phyloP scores from a whole-genome alignment of 2,329 filamentous ascomycete genomes.

The Fusarium sp. region DNA sequence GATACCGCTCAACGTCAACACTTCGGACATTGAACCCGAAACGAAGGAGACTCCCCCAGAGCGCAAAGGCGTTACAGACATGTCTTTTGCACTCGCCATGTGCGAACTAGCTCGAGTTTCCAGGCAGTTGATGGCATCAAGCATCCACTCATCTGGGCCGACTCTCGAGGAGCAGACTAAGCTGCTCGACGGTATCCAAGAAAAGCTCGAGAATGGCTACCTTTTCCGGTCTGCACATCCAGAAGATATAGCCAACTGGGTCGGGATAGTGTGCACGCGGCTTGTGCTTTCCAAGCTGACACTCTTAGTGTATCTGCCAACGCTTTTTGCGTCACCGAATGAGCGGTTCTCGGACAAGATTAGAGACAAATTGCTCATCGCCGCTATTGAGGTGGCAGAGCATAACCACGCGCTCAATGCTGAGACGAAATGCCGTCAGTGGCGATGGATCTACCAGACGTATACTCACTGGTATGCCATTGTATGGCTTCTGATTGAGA shows the following conservation, averaged over 20 bases:
- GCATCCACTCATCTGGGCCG: conserved; percentile 40
- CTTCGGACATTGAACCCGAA: conserved; percentile 60
- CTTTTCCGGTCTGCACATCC: conserved; percentile 51
- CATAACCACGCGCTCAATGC: conserved; percentile 65
- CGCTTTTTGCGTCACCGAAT: conserved; percentile 55
- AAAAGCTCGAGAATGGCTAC: conserved; percentile 55
- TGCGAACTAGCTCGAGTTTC: conserved; percentile 50
- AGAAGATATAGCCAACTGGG: conserved; percentile 51
- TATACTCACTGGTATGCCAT: conserved; percentile 70
- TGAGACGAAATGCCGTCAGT: conserved; percentile 59
- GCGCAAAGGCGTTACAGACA: conserved; percentile 64
- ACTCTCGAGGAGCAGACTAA: conserved; percentile 54
- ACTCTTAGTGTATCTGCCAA: conserved; percentile 63
- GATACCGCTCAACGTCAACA: conserved; percentile 68
- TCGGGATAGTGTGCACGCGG: conserved; percentile 50
- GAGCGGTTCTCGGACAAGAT: conserved; percentile 52
- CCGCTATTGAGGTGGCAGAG: conserved; percentile 65
- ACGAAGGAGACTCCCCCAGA: conserved; percentile 59
- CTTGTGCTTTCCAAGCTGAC: conserved; percentile 65
- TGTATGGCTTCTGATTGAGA: conserved; percentile 65
- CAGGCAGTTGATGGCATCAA: conserved; percentile 51
- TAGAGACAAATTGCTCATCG: conserved; percentile 58
- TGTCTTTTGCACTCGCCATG: conserved; percentile 54
- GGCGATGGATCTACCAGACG: conserved; percentile 69
- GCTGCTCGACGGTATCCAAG: conserved; percentile 58